Evolutionary conservation across 352 stramenopile genomes (phyloP).

Genomic region (Thalassiosira ordinaria): DNA sequence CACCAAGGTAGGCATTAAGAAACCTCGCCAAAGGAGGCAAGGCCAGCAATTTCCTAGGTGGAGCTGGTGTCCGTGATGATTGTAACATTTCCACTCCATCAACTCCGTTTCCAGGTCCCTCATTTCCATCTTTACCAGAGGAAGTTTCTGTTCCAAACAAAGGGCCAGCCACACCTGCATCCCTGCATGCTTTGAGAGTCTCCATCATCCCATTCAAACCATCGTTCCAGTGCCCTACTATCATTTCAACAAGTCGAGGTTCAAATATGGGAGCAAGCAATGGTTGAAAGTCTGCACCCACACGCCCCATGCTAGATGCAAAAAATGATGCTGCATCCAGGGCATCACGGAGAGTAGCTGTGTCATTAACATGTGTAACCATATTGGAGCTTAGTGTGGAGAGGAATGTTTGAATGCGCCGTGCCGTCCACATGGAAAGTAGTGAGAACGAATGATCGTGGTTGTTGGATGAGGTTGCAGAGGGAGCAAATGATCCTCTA

Average conservation of each 20-base stretch:
- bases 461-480: conserved; percentile 50
- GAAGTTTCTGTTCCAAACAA: conserved; percentile 62
- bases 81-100: conserved; percentile 36
- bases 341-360: conserved; percentile 75
- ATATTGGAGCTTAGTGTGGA: conserved; percentile 64
- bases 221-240: conserved; percentile 72
- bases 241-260: conserved; percentile 64
- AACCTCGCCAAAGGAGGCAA: conserved; percentile 78
- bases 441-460: conserved; percentile 66
- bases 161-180: conserved; percentile 74
- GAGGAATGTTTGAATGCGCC: conserved; percentile 78
- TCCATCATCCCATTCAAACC: conserved; percentile 72
- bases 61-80: conserved; percentile 53
- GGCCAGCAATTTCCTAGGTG: conserved; percentile 76
- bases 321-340: conserved; percentile 85
- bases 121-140: conserved; percentile 28
- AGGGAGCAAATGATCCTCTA: conserved; percentile 62
- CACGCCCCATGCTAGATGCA: conserved; percentile 78
- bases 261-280: conserved; percentile 77
- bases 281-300: conserved; percentile 84
- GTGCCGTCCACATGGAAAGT: conserved; percentile 81
- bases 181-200: conserved; percentile 77
- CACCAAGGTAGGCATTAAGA: conserved; percentile 79
- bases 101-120: conserved; percentile 19
- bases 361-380: conserved; percentile 69